Evolutionary conservation across 2,329 filamentous ascomycete genomes (phyloP), one percentile per base, ranked within the genome.

Genomic region (Lecanicillium sp.): DNA sequence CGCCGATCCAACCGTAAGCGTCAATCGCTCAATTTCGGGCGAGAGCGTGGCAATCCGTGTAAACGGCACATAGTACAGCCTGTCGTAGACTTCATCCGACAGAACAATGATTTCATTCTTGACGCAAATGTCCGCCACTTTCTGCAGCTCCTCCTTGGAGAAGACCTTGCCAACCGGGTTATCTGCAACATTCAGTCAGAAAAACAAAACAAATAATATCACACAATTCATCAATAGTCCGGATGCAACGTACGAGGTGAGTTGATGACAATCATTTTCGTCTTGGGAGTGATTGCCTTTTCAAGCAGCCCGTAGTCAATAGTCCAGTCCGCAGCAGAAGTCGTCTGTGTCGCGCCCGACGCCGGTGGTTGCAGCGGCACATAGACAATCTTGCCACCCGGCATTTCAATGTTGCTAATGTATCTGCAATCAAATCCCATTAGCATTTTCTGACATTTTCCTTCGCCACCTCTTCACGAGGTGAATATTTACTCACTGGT

Each of bases 381-480:
- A 57, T 95, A 96, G 50, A 90, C 83, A 47, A 96, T 86, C 57
- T 83, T 94, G 49, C 92, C 92, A 37, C 92, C 92, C 1, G 92
- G 81, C 89, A 98, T 96, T 62, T 95, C 85, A 47, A 98, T 96
- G 64, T 98, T 98, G 69, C 83, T 88, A 49, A 98, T 94, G 60
- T 96, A 94, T 51, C 74, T 79, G 37, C 12, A 4, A n/a, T 9
- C 33, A 13, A 5, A 31, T 8, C 6, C 19, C 35, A 27, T 19
- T 25, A 22, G 13, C n/a, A 13, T 11, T 25, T 11, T 25, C 22
- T 25, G 7, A 25, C 22, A 25, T 25, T 11, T 11, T 11, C 6
- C 7, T 25, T 43, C 32, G 47, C 41, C 16, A 11, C 18, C 29
- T 35, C 9, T 20, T n/a, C 17, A 25, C n/a, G 12, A 25, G 30